These are phyloP conservation scores for Nakaseomyces sp. DNA, from an alignment of 1,139 yeast genomes.

Conservation along the genomic window DNA sequence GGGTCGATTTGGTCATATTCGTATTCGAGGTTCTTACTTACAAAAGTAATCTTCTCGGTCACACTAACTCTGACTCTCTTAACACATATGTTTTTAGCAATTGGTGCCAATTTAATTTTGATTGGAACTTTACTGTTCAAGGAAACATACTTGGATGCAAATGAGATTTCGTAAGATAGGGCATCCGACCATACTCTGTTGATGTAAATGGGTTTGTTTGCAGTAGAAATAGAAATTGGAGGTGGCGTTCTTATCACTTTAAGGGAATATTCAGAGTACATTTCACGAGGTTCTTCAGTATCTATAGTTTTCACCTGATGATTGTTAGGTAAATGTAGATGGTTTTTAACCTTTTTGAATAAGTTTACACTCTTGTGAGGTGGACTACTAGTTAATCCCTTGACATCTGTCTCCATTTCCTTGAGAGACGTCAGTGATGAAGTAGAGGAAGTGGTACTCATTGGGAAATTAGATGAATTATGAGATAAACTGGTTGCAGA, in stretches of 20 bases:
- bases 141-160: slow-evolving; percentile 69
- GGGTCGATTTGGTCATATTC: slow-evolving; percentile 53
- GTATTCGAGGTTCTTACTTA: slow-evolving; percentile 45
- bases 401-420: slow-evolving; percentile 10
- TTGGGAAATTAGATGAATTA: not conserved
- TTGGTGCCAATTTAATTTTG: slow-evolving; percentile 65
- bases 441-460: not conserved
- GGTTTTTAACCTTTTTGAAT: slow-evolving; percentile 21
- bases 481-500: slow-evolving; percentile 6
- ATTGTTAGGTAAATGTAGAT: slow-evolving; percentile 14
- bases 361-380: slow-evolving; percentile 12
- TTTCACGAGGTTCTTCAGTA: slow-evolving; percentile 9
- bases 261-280: slow-evolving; percentile 24
- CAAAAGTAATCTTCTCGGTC: slow-evolving; percentile 65
- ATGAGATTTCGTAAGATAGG: slow-evolving; percentile 66
- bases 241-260: slow-evolving; percentile 67
- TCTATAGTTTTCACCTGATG: slow-evolving; percentile 7
- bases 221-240: slow-evolving; percentile 58
- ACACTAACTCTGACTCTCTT: slow-evolving; percentile 69
- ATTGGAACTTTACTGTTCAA: slow-evolving; percentile 55
- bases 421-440: slow-evolving; percentile 7
- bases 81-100: slow-evolving; percentile 57
- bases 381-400: slow-evolving; percentile 4
- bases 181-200: slow-evolving; percentile 80
- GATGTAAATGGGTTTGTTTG: slow-evolving; percentile 76